Evolutionary conservation across 306 rosid genomes (phyloP), one percentile per base, ranked within the genome.

Genomic region (Purshia tridentata): DNA sequence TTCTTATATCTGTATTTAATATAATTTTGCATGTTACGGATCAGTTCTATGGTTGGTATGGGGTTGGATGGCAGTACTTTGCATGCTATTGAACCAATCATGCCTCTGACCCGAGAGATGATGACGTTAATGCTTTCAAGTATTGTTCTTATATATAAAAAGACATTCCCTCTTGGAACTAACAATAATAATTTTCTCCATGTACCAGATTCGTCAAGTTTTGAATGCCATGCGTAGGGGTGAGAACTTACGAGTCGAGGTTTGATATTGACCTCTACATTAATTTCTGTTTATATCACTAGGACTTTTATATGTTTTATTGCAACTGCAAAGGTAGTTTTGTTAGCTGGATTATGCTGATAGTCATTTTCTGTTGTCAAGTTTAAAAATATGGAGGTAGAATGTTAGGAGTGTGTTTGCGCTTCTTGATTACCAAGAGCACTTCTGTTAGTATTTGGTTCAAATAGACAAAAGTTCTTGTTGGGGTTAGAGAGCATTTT

Each of bases 181-280:
- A 73, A 85, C 65, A 29, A 37, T 53, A 59, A 45, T 35, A 50
- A 76, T 71, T 29, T 76, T 67, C 72, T 65, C 47, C 55, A 41
- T 84, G 73, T 84, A 71, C 75, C 96, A 92, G 98, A 89, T 92
- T 83, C 96, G 98, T 72, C 93, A 92, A 88, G 96, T 92, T 86
- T 81, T 89, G 90, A 83, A 75, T 81, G 90, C 92, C 47, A 86
- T 92, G 93, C 93, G 90, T 51, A 90, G 96, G 92, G 93, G 93
- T 77, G 98, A 89, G 77, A 92, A 81, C 86, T 75, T 92, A 71
- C 84, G 88, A 73, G 89, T 81, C 13, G 94, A 92, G 98, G 98
- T 92, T 82, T n/a, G 93, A 77, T 54, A 37, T 85, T 85, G 4
- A 46, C 59, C 44, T 62, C 44, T 11, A 29, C 37, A 14, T 6